phyloP scores from a whole-genome alignment of 2,329 filamentous ascomycete genomes.

The Zasmidium cellare region DNA sequence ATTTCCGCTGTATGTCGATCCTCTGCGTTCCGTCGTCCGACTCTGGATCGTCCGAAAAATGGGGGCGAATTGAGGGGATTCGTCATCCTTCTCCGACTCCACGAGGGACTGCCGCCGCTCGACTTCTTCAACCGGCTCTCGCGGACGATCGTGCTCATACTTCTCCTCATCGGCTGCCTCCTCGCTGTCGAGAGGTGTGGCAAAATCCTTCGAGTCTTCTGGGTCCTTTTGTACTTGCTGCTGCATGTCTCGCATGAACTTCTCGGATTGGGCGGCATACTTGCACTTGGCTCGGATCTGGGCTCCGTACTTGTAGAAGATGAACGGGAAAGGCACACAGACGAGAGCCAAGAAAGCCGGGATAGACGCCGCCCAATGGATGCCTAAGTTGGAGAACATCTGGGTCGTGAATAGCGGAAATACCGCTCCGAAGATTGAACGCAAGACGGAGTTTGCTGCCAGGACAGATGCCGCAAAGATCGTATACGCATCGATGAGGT shows the following conservation, averaged over 20 bases:
- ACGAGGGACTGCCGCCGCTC: constrained; percentile 14
- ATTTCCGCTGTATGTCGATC: constrained; percentile 38
- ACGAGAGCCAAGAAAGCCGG: constrained; percentile 72
- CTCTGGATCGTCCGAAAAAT: constrained; percentile 21
- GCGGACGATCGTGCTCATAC: constrained; percentile 3
- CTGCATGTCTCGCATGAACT: constrained; percentile 54
- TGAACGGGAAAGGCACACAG: constrained; percentile 72
- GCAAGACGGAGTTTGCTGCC: constrained; percentile 76
- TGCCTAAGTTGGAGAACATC: constrained; percentile 56
- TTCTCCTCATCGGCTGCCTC: constrained; percentile 18
- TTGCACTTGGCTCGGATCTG: constrained; percentile 66
- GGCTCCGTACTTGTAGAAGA: constrained; percentile 70
- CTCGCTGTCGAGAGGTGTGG: constrained; percentile 4
- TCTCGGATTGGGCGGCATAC: constrained; percentile 67
- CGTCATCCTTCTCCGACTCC: constrained; percentile 22
- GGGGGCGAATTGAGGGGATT: constrained; percentile 22
- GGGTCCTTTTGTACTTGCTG: constrained; percentile 15
- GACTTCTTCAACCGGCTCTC: constrained; percentile 15
- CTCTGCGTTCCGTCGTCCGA: neutral
- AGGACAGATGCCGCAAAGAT: constrained; percentile 72
- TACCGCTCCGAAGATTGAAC: constrained; percentile 73
- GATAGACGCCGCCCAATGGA: constrained; percentile 69
- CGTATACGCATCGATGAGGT: constrained; percentile 62
- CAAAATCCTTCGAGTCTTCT: constrained; percentile 2
- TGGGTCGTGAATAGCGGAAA: constrained; percentile 79